Conservation (phyloP, 2,329 filamentous ascomycete genomes). For the Dendrostoma leiphaemia region DNA sequence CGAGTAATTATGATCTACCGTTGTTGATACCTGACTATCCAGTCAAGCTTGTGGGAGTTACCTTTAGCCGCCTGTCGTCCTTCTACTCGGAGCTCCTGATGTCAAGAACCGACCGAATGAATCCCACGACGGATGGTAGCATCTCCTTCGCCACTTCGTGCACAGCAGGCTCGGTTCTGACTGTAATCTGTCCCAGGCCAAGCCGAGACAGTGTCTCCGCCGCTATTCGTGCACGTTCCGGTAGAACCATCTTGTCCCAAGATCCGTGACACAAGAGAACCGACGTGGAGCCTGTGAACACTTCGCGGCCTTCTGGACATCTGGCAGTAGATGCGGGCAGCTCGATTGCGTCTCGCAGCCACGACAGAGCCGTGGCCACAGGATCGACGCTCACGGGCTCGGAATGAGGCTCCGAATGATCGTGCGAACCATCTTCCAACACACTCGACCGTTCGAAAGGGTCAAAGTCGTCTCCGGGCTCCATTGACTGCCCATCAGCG, state of each 20-base stretch:
- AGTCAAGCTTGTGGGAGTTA: no score
- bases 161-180: no score
- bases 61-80: no score
- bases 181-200: slow-evolving; percentile 30
- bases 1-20: no score
- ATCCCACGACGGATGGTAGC: slow-evolving; percentile 35
- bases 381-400: no score
- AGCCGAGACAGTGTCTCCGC: slow-evolving; percentile 32
- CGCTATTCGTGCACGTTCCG: slow-evolving; percentile 33
- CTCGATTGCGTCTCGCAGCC: slow-evolving; percentile 24
- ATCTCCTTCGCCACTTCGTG: slow-evolving; percentile 46
- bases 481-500: no score
- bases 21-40: no score
- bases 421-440: slow-evolving; percentile 11
- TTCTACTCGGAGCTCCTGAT: no score
- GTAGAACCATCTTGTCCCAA: slow-evolving; percentile 39
- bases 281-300: slow-evolving; percentile 27
- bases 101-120: no score
- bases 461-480: slow-evolving; percentile 20
- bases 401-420: no score
- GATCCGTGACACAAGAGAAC: slow-evolving; percentile 45
- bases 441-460: slow-evolving; percentile 5
- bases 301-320: no score
- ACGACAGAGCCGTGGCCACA: slow-evolving; percentile 11
- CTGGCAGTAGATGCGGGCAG: no score